phyloP scores from a whole-genome alignment of 768 basidiomycete species.

The Suillus ampliporus region DNA sequence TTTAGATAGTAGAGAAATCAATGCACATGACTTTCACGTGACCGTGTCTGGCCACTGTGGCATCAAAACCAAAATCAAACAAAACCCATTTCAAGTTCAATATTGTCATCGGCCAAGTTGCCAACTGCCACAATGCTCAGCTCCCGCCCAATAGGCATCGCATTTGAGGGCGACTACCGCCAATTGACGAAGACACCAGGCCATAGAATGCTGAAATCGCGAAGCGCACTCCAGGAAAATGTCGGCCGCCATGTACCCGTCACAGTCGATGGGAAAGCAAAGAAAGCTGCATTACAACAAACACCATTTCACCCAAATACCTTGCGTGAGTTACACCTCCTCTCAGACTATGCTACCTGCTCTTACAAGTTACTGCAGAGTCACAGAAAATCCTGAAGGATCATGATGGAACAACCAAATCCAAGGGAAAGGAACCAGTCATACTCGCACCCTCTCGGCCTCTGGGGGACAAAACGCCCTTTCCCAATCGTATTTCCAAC shows the following conservation, averaged over 20 bases:
- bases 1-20: neutral
- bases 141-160: slow-evolving; percentile 27
- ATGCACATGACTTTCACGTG: slow-evolving; percentile 27
- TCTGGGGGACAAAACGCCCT: slow-evolving; percentile 78
- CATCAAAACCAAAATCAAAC: slow-evolving; percentile 8
- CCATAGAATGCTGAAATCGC: slow-evolving; percentile 45
- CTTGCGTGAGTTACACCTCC: slow-evolving; percentile 27
- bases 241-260: slow-evolving; percentile 43
- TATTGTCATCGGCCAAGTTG: too few species aligned
- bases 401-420: slow-evolving; percentile 13
- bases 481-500: slow-evolving; percentile 60
- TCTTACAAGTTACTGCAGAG: neutral
- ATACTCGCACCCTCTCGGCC: slow-evolving; percentile 45
- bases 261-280: slow-evolving; percentile 54
- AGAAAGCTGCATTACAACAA: slow-evolving; percentile 38
- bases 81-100: neutral
- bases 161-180: slow-evolving; percentile 34
- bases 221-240: slow-evolving; percentile 55
- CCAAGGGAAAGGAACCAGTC: slow-evolving; percentile 27
- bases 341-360: neutral
- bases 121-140: slow-evolving; percentile 29
- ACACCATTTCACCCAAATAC: slow-evolving; percentile 42
- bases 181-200: slow-evolving; percentile 59
- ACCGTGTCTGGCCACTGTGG: slow-evolving; percentile 27
- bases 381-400: neutral